These are phyloP conservation scores for Aspergillus aculeatinus DNA, from an alignment of 2,329 filamentous ascomycete species.

Conservation along the genomic window DNA sequence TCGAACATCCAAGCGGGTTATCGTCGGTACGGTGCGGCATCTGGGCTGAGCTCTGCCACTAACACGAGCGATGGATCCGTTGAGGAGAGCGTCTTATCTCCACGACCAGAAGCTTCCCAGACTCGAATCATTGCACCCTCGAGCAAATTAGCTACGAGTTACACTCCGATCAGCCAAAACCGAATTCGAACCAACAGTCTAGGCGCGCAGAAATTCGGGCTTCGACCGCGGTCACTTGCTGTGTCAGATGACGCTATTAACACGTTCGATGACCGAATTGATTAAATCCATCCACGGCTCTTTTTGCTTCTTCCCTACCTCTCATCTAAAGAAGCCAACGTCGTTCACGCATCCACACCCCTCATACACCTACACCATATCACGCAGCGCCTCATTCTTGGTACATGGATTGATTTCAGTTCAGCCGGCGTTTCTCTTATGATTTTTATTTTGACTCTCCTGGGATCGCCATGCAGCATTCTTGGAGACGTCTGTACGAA, in stretches of 20 bases:
- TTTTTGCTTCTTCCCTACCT: background rate
- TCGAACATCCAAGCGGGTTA: conserved; percentile 45
- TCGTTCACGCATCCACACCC: conserved; percentile 9
- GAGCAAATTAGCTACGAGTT: conserved; percentile 37
- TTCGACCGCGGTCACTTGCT: conserved; percentile 31
- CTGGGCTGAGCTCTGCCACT: conserved; percentile 10
- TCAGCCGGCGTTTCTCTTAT: conserved; percentile 22
- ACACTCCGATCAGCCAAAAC: conserved; percentile 39
- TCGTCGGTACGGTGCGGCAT: conserved; percentile 38
- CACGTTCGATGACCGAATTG: conserved; percentile 32
- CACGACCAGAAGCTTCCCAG: conserved; percentile 27
- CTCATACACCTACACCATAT: conserved; percentile 14
- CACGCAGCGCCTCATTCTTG: conserved; percentile 26
- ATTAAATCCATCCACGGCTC: conserved; percentile 21
- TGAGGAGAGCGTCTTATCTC: conserved; percentile 21
- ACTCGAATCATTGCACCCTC: conserved; percentile 37
- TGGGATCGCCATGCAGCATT: background rate
- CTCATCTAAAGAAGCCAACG: conserved; percentile 8
- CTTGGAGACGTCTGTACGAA: background rate
- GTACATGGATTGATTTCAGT: conserved; percentile 17
- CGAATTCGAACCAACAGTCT: conserved; percentile 40
- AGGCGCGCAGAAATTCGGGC: conserved; percentile 35
- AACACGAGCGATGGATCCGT: conserved; percentile 19
- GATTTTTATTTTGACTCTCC: conserved; percentile 2
- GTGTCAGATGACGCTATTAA: conserved; percentile 27